A percentile compares a stretch with the other conserved stretches of the same genome.
phyloP scores from a whole-genome alignment of 352 stramenopile species.

The Halophytophthora polymorphica region DNA sequence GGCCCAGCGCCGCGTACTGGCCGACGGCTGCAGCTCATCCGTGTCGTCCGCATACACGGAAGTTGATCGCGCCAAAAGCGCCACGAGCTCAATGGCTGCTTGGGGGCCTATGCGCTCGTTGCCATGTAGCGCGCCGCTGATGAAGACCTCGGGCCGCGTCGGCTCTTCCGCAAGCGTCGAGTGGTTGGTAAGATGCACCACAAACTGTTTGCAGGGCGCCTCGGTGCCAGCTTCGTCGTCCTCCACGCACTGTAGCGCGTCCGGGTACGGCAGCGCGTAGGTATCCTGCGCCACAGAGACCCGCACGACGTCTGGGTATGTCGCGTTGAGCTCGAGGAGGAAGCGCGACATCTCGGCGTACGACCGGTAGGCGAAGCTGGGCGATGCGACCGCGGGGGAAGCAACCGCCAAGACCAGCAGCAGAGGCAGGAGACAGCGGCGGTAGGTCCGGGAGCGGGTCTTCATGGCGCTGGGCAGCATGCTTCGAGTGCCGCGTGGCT shows the following conservation, averaged over 20 bases:
- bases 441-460: background rate
- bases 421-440: conserved; percentile 1
- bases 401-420: conserved; percentile 1
- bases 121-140: conserved; percentile 95
- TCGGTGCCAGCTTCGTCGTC: conserved; percentile 33
- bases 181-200: conserved; percentile 89
- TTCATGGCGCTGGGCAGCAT: background rate
- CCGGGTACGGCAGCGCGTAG: conserved; percentile 72
- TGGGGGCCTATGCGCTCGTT: conserved; percentile 93
- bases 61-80: conserved; percentile 77
- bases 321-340: conserved; percentile 65
- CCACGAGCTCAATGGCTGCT: conserved; percentile 87
- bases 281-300: conserved; percentile 81
- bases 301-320: conserved; percentile 74
- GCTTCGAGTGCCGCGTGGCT: too few species aligned
- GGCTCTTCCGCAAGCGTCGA: conserved; percentile 63
- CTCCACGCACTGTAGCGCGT: conserved; percentile 57
- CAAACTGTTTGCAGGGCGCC: conserved; percentile 74
- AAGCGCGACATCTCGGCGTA: conserved; percentile 70
- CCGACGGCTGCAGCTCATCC: conserved; percentile 15
- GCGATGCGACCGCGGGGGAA: conserved; percentile 4
- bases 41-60: conserved; percentile 30
- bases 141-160: conserved; percentile 92
- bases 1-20: conserved; percentile 67
- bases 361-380: conserved; percentile 45